phyloP scores from a whole-genome alignment of 73 alveolate genomes.

The Effrenium voratum region DNA sequence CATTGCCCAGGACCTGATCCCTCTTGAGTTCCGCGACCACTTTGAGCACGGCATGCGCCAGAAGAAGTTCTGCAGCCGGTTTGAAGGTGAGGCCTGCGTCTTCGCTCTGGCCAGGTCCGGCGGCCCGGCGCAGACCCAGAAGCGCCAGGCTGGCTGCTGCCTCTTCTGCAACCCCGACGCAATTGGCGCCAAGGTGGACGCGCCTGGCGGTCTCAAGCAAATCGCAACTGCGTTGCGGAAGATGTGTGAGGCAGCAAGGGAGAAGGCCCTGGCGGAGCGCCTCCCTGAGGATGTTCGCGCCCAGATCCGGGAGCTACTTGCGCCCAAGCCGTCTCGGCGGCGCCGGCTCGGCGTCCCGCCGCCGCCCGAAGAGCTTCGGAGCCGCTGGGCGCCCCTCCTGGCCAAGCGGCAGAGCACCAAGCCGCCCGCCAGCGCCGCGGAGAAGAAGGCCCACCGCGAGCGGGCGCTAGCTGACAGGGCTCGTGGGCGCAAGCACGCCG shows the following conservation, averaged over 20 bases:
- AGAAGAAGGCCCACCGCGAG: neutral
- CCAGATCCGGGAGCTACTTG: neutral
- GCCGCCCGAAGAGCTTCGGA: neutral
- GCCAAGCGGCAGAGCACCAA: slow-evolving; percentile 3
- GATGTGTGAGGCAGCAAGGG: neutral
- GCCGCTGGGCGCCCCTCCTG: neutral
- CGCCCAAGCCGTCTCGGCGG: neutral
- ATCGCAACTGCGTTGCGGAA: neutral
- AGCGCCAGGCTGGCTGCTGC: neutral
- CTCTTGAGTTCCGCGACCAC: neutral
- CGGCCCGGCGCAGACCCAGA: neutral
- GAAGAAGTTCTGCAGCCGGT: neutral
- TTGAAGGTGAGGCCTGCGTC: neutral
- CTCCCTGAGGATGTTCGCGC: neutral
- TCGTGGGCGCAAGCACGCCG: too few relatives aligned
- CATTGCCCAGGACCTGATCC: neutral
- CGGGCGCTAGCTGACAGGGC: too few relatives aligned
- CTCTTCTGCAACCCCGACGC: neutral
- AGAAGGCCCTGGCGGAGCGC: slow-evolving; percentile 8
- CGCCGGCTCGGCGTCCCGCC: neutral
- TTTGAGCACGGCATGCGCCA: neutral
- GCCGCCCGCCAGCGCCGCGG: slow-evolving; percentile 21
- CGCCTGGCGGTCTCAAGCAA: neutral
- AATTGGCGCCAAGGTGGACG: neutral
- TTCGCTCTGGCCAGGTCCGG: neutral